Percentiles rank a stretch among this genome's conserved stretches.
phyloP scores from a whole-genome alignment of 2,329 filamentous ascomycete genomes.

The Polytolypa hystricis region DNA sequence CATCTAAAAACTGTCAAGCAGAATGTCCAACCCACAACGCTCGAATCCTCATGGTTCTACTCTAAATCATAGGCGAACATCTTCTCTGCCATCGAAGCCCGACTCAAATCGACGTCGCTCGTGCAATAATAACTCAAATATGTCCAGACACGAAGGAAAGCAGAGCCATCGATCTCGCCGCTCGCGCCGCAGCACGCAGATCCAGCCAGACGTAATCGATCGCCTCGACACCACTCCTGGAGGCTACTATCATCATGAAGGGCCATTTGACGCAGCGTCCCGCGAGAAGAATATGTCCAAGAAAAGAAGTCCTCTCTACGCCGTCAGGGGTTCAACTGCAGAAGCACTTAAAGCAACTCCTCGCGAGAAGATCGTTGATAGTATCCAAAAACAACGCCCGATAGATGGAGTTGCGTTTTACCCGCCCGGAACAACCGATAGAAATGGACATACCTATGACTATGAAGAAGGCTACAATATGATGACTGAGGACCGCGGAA shows the following conservation, averaged over 20 bases:
- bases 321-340: constrained; percentile 59
- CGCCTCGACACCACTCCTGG: constrained; percentile 57
- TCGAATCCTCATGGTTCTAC: too few species aligned
- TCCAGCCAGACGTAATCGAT: constrained; percentile 69
- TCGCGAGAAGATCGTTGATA: constrained; percentile 62
- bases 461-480: constrained; percentile 83
- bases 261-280: constrained; percentile 77
- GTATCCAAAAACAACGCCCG: constrained; percentile 61
- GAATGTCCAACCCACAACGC: too few species aligned
- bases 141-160: too few species aligned
- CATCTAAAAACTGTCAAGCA: too few species aligned
- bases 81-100: too few species aligned
- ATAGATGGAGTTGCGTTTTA: constrained; percentile 68
- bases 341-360: constrained; percentile 76
- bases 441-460: constrained; percentile 56
- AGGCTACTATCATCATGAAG: constrained; percentile 72
- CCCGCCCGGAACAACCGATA: constrained; percentile 61
- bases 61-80: too few species aligned
- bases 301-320: constrained; percentile 60
- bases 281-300: constrained; percentile 58
- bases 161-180: constrained; percentile 4
- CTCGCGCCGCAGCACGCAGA: constrained; percentile 19
- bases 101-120: too few species aligned
- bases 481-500: constrained; percentile 54
- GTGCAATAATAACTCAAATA: too few species aligned